phyloP scores from a whole-genome alignment of 768 basidiomycete species.

The Podaxis sp. region DNA sequence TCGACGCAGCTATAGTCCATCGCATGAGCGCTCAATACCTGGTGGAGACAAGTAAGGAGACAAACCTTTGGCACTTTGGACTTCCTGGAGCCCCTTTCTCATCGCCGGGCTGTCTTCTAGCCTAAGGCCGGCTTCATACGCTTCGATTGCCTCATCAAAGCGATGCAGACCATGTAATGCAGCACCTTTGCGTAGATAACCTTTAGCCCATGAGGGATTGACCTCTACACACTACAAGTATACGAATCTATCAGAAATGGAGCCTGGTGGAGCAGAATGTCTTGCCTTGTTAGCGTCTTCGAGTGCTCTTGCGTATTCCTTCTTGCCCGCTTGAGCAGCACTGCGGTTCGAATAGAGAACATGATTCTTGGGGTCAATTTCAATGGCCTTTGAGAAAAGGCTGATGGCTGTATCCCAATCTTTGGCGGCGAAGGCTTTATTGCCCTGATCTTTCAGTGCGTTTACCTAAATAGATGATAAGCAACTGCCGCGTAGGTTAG shows the following conservation, averaged over 20 bases:
- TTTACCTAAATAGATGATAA: constrained; percentile 28
- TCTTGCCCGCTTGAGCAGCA: constrained; percentile 86
- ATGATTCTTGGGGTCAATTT: constrained; percentile 76
- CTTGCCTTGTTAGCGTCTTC: constrained; percentile 87
- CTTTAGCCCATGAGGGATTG: constrained; percentile 84
- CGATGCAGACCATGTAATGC: constrained; percentile 79
- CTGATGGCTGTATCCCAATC: constrained; percentile 87
- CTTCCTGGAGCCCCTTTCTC: constrained; percentile 85
- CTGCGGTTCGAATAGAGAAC: constrained; percentile 93
- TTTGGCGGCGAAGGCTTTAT: constrained; percentile 93
- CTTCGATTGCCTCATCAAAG: constrained; percentile 80
- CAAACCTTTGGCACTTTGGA: constrained; percentile 77
- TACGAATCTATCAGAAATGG: neutral
- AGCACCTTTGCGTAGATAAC: constrained; percentile 88
- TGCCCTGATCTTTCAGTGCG: constrained; percentile 86
- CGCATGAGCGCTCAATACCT: constrained; percentile 3
- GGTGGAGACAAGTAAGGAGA: constrained; percentile 4
- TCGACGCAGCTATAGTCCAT: constrained; percentile 30
- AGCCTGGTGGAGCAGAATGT: neutral
- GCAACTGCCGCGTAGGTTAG: neutral
- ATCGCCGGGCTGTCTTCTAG: constrained; percentile 79
- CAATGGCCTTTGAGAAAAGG: constrained; percentile 78
- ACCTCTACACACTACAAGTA: constrained; percentile 64
- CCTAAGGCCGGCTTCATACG: constrained; percentile 79
- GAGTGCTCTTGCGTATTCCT: constrained; percentile 69